Percentiles rank a stretch among this genome's conserved stretches.
Conservation (phyloP, 163 green algal genomes). For the Scenedesmus sp. region DNA sequence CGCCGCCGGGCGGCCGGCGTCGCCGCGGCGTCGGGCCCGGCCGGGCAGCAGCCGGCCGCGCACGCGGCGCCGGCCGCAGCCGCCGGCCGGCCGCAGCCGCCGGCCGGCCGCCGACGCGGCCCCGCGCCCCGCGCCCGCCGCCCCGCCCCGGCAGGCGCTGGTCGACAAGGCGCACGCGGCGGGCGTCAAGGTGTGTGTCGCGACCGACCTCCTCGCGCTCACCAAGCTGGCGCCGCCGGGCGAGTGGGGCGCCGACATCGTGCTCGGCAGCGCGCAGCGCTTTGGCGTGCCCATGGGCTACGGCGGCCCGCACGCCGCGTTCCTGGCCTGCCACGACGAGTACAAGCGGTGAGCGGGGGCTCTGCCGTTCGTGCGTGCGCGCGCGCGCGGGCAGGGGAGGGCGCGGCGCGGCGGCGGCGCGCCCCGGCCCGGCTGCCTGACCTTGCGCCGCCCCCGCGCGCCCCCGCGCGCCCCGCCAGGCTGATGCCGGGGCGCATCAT, state of each 20-base stretch:
- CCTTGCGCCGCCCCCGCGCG: neutral
- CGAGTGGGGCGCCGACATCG: constrained; percentile 98
- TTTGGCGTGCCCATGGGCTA: constrained; percentile 96
- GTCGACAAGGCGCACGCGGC: constrained; percentile 70
- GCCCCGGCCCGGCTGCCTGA: neutral
- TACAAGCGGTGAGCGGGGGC: constrained; percentile 82
- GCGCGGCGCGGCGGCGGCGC: too few species aligned
- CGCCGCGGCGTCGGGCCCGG: too few species aligned
- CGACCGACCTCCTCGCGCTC: constrained; percentile 96
- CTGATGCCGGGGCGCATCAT: constrained; percentile 98
- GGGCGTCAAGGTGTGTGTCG: constrained; percentile 87
- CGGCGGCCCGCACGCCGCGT: constrained; percentile 97
- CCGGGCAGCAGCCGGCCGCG: too few species aligned
- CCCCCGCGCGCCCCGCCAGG: too few species aligned
- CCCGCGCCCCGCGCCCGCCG: too few species aligned
- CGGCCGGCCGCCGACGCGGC: neutral
- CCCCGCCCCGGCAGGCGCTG: constrained; percentile 19
- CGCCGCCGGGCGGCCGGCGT: too few species aligned
- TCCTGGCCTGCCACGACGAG: constrained; percentile 95
- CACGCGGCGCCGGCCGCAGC: too few species aligned
- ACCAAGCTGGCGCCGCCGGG: constrained; percentile 93
- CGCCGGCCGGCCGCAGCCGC: neutral
- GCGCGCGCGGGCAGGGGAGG: too few species aligned
- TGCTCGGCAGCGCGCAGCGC: constrained; percentile 94
- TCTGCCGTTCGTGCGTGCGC: too few species aligned